Evolutionary conservation across 768 basidiomycete species (phyloP), one percentile per base, ranked within the genome.

Genomic region (Macrolepiota dolichaula): DNA sequence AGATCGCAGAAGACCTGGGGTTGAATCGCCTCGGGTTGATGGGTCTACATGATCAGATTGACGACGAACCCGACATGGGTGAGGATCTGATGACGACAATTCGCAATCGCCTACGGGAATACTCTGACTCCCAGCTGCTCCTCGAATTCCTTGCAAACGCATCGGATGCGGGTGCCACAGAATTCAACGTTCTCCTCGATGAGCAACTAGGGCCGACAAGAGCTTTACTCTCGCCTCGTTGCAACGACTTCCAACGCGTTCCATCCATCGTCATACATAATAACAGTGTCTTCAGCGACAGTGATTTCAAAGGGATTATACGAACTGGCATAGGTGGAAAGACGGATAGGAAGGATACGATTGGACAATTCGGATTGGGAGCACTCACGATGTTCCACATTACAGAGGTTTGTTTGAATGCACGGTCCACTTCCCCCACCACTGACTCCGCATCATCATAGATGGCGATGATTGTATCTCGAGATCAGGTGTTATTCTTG

Each of bases 81-180:
- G 77, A 80, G 59, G 71, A 73, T 25, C 70, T 79, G 3, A 70
- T 74, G 3, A 77, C 73, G 0, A 77, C 79, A 1, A 81, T 85
- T 19, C 68, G 69, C 5, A 75, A 76, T 10, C 75, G 74, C 0
- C 67, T 85, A 15, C 67, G 63, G n/a, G 72, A 78, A 17, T 84
- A 84, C 52, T 72, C 71, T 4, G 71, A 73, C 4, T 70, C 72
- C 5, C 79, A 83, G 53, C 74, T 81, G 5, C 66, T 79, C 32
- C 74, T 74, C 1, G 83, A 85, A 57, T 81, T 83, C 62, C 62
- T 85, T 2, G 83, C 84, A 1, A 84, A 85, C 60, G 83, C 83
- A 1, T 71, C 72, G 4, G 83, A 84, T 63, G 83, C 83, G 0
- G 68, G 67, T 6, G 83, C 83, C 0, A 76, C 72, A 3, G 64